phyloP scores from a whole-genome alignment of 768 basidiomycete species.

The Russula abietina region DNA sequence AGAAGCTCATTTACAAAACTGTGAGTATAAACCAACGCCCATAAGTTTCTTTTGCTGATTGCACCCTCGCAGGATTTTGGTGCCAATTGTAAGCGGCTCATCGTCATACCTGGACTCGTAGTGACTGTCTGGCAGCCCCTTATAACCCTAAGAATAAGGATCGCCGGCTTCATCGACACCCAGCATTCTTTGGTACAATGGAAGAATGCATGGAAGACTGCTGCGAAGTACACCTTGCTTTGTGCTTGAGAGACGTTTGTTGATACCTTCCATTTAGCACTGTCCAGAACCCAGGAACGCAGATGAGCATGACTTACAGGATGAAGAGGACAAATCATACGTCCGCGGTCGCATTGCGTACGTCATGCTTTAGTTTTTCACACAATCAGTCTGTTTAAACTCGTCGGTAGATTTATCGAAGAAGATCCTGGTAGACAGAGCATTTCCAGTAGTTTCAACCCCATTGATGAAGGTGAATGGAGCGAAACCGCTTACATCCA shows the following conservation, averaged over 20 bases:
- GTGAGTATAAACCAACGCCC: slow-evolving; percentile 32
- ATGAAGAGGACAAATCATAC: slow-evolving; percentile 47
- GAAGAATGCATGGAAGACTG: slow-evolving; percentile 55
- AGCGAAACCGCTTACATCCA: slow-evolving; percentile 55
- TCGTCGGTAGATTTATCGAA: slow-evolving; percentile 43
- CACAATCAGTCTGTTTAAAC: not conserved
- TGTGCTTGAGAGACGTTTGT: not conserved
- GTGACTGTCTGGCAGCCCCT: slow-evolving; percentile 36
- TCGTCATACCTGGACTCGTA: too few species aligned
- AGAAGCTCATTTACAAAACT: slow-evolving; percentile 52
- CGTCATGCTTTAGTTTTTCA: not conserved
- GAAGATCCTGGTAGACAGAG: slow-evolving; percentile 57
- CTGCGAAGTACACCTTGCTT: slow-evolving; percentile 42
- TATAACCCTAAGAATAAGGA: slow-evolving; percentile 61
- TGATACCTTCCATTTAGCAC: slow-evolving; percentile 31
- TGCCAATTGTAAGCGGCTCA: slow-evolving; percentile 42
- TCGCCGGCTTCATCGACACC: slow-evolving; percentile 54
- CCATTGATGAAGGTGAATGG: slow-evolving; percentile 65
- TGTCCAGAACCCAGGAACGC: slow-evolving; percentile 52
- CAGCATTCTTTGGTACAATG: slow-evolving; percentile 56
- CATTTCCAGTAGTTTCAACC: slow-evolving; percentile 58
- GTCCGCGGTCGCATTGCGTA: slow-evolving; percentile 36
- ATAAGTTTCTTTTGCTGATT: slow-evolving; percentile 11
- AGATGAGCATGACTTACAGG: slow-evolving; percentile 48
- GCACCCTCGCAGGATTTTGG: slow-evolving; percentile 43